These are phyloP conservation scores for Agaricales sp. DNA, from an alignment of 1,284 basidiomycete genomes.

Conservation along the genomic window DNA sequence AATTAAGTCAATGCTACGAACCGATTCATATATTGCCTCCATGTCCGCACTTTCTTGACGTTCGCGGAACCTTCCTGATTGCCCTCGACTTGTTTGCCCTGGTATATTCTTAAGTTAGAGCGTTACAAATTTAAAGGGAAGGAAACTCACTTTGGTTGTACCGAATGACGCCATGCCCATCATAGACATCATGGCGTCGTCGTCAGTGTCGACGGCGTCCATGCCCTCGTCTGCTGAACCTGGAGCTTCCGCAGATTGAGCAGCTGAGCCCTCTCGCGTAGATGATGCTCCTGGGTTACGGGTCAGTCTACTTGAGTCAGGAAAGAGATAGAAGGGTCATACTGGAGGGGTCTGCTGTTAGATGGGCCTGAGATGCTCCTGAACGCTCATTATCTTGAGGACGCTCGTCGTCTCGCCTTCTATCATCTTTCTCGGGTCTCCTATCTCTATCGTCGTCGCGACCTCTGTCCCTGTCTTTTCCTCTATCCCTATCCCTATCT, in stretches of 20 bases:
- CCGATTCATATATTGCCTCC: slow-evolving; percentile 96
- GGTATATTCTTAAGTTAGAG: slow-evolving; percentile 5
- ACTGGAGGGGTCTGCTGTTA: slow-evolving; percentile 7
- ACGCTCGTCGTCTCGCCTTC: slow-evolving; percentile 14
- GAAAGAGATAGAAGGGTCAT: background rate
- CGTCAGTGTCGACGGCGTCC: slow-evolving; percentile 60
- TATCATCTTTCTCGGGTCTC: slow-evolving; percentile 22
- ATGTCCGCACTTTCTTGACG: slow-evolving; percentile 86
- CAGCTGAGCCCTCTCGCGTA: slow-evolving; percentile 26
- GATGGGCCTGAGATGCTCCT: slow-evolving; percentile 14
- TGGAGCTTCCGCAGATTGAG: slow-evolving; percentile 24
- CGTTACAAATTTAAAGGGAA: slow-evolving; percentile 3
- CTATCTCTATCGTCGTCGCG: slow-evolving; percentile 21
- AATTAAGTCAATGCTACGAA: slow-evolving; percentile 22
- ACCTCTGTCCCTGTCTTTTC: slow-evolving; percentile 19
- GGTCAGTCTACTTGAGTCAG: background rate
- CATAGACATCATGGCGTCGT: slow-evolving; percentile 78
- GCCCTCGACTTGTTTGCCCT: slow-evolving; percentile 74
- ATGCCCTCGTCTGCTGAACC: slow-evolving; percentile 57
- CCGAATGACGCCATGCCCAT: slow-evolving; percentile 91
- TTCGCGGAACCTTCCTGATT: slow-evolving; percentile 72
- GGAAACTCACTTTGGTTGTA: slow-evolving; percentile 67
- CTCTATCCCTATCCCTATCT: slow-evolving; percentile 24
- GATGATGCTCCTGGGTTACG: slow-evolving; percentile 2
- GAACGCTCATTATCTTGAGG: slow-evolving; percentile 15